Base-by-base conservation (phyloP, 2,329 filamentous ascomycete species). In the Neonectria hederae region DNA sequence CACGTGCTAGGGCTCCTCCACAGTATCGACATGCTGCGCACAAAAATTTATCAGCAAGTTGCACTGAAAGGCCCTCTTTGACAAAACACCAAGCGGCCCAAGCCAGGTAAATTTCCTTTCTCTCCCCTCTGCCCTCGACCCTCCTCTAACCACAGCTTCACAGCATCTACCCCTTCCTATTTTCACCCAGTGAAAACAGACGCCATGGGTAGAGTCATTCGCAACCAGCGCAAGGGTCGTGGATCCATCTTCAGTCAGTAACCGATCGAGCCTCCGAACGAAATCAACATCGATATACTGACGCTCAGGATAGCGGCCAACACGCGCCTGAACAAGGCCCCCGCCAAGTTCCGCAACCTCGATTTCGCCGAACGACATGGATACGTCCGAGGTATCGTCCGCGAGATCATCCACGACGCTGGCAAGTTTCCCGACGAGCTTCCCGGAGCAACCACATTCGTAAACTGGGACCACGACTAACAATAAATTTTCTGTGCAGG, bases 401-500 rank as follows among this genome's bases (percentile, higher is more conserved):
- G 96, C 90, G 93, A 98, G 81, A 97, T 98, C 85, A 92, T 99
- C 85, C 96, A 99, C 90, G 96, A 99, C 86, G 90, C 94, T 78
- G 96, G 96, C 76, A 72, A 80, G 79, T 81, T 69, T 55, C 65
- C 61, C 65, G 66, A 71, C 62, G 62, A 67, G 53, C 59, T 67
- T 60, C 55, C 55, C 32, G 45, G 60, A 59, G 22, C 42, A 43
- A 32, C 65, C 55, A 67, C 68, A 60, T 45, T 43, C 32, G 65
- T 57, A 54, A 62, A 59, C 45, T 65, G 67, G 60, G 58, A 67
- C 65, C 60, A 66, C 65, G 57, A 73, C 72, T 74, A 74, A 74
- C 66, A 35, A 62, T 68, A 59, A 70, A 64, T 73, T 6, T 65
- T 65, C 58, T 69, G 55, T 70, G 45, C 73, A 81, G 79, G 79